Base-by-base conservation (phyloP, 176 grass and related monocot species). In the Juncus inflexus region DNA sequence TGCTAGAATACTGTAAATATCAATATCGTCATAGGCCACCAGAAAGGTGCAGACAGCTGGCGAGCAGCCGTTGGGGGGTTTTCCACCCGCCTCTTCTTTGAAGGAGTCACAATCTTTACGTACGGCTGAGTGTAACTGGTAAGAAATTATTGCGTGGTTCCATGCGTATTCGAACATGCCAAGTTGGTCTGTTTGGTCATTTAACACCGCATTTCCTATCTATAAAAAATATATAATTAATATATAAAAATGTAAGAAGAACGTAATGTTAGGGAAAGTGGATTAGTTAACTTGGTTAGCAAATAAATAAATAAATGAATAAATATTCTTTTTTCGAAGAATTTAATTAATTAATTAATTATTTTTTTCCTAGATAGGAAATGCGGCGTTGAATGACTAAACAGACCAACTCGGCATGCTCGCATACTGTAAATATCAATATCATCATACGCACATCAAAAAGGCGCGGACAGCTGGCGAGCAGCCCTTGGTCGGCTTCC, bases 1-100 rank as follows among this genome's bases (percentile, higher is more conserved):
- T n/a, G n/a, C n/a, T n/a, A n/a, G n/a, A 76, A 96, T 96, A 82
- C 92, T 96, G 84, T 96, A 96, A 53, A 96, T 96, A 67, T 96
- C 92, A 50, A 96, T 96, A 62, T 96, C 87, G 42, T 83, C 77
- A 47, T 81, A 96, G 65, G 92, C 84, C 4, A 47, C 41, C 4
- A 96, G 82, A 77, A 96, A 96, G 3, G 92, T 84, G 55, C 66
- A 78, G 47, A 96, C 63, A 28, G 92, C 92, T 0, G 92, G 84
- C 0, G 82, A 81, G 66, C 92, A 96, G 37, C 58, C 79, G 57
- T 83, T 96, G 77, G 74, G 39, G 0, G 84, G 84, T 42, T 12
- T 69, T 0, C 92, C 92, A 3, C 87, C 84, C 58, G 78, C 84
- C 1, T 76, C 81, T 58, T 91, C 92, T 84, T 69, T 96, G 81